These are phyloP conservation scores for Ustilago shanxiensis DNA, from an alignment of 1,284 basidiomycete genomes.

Conservation along the genomic window DNA sequence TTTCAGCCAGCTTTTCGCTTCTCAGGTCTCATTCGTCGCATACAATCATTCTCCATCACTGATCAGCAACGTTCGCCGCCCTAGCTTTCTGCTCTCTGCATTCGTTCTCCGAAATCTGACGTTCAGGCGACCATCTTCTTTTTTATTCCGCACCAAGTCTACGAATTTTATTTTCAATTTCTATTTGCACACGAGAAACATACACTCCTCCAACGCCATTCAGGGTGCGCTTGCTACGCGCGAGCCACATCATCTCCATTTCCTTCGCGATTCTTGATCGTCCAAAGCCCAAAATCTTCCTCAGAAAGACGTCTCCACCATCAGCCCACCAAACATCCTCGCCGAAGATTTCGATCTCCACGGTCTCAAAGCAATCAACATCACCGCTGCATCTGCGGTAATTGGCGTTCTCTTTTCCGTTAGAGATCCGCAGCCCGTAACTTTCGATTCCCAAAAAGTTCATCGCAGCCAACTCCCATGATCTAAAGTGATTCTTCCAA, in stretches of 20 bases:
- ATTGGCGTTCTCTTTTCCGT: neutral
- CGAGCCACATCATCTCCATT: slow-evolving; percentile 1
- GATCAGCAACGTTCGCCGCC: neutral
- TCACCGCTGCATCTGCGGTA: neutral
- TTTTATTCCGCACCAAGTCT: neutral
- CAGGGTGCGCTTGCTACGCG: slow-evolving; percentile 2
- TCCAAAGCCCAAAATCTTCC: too few relatives aligned
- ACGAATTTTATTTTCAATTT: slow-evolving; percentile 4
- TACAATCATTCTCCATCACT: neutral
- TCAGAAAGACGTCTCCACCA: too few relatives aligned
- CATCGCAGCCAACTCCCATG: neutral
- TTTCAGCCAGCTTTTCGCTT: neutral
- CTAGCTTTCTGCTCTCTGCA: neutral
- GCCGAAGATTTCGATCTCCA: neutral
- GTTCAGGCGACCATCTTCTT: neutral
- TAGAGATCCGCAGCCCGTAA: too few relatives aligned
- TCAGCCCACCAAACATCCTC: too few relatives aligned
- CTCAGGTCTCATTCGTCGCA: neutral
- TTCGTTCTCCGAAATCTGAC: neutral
- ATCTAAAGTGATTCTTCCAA: neutral
- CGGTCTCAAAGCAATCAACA: neutral
- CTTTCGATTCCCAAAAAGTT: neutral
- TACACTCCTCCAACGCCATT: slow-evolving; percentile 4
- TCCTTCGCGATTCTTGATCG: slow-evolving; percentile 1
- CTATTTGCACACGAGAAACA: neutral